Evolutionary conservation across 2,329 filamentous ascomycete species (phyloP), one percentile per base, ranked within the genome.

Genomic region (Fusarium sp.): DNA sequence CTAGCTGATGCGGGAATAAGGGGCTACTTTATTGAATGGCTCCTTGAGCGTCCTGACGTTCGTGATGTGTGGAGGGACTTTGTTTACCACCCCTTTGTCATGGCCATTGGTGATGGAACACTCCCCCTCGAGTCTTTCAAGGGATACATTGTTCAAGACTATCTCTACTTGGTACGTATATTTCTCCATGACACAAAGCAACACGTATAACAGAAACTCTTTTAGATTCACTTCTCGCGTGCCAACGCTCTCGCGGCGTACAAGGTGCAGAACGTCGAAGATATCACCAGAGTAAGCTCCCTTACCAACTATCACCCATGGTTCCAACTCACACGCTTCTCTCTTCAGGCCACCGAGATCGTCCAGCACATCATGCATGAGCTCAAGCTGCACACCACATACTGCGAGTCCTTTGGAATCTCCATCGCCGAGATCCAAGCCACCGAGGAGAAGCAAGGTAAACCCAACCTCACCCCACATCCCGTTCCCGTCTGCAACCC

Each of bases 121-220:
- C 85, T 98, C 22, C 92, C 94, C 0, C 77, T 93, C 1, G 90
- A 93, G 50, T 92, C 91, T 0, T 98, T 98, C 86, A 97, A 95
- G 82, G 89, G 93, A 43, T 98, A 98, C 81, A 90, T 98, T 65
- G 88, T 97, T 11, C 96, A 98, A 78, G 96, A 98, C 79, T 98
- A 98, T 79, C 87, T 98, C 6, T 98, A 97, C 79, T 85, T 98
- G 50, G 93, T 97, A 78, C 48, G 87, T 80, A 18, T 20, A 13
- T 37, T 35, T 0, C 11, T 4, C 9, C 22, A 5, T 11, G 6
- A 10, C 2, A 11, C 7, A 2, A 22, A 22, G 0, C 2, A 52
- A 18, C 9, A 13, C 9, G 8, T 18, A 52, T 66, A 63, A 68
- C 18, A 7, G 18, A 43, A 18, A 20, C 60, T 41, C 50, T 2